Percentiles rank a stretch among this genome's conserved stretches.
Evolutionary conservation across 352 stramenopile genomes (phyloP).

Genomic region (Globisporangium barbulae): DNA sequence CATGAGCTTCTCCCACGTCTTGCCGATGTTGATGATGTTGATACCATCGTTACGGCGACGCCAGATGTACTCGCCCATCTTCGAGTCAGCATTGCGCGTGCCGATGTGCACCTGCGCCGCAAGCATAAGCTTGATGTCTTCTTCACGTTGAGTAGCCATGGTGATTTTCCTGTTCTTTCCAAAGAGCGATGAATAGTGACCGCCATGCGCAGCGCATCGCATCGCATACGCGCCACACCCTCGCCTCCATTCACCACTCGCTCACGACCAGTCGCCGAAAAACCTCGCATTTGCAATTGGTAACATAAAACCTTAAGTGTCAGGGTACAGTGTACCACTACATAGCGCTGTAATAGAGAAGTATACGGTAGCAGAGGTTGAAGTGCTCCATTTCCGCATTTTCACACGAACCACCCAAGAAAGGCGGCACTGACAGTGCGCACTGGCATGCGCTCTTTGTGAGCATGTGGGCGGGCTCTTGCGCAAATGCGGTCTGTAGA

Average conservation of each 20-base stretch:
- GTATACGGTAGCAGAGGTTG: background rate
- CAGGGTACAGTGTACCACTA: background rate
- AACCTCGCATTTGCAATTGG: conserved; percentile 1
- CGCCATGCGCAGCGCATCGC: background rate
- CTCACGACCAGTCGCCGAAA: conserved; percentile 2
- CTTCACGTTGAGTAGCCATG: conserved; percentile 92
- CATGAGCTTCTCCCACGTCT: conserved; percentile 99
- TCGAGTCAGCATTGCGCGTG: conserved; percentile 98
- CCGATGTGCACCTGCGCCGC: conserved; percentile 99
- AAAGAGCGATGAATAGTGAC: conserved; percentile 60
- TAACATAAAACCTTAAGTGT: background rate
- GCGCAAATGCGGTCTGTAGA: background rate
- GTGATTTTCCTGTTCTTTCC: conserved; percentile 45
- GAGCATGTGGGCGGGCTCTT: background rate
- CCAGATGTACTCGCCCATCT: conserved; percentile 99
- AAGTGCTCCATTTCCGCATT: too few relatives aligned
- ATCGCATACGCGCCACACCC: background rate
- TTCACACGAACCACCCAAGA: background rate
- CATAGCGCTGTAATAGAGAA: background rate
- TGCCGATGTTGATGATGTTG: conserved; percentile 99
- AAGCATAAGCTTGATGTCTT: conserved; percentile 99
- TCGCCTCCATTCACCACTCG: background rate
- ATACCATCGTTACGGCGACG: conserved; percentile 97
- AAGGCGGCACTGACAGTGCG: background rate
- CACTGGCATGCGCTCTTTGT: background rate